Conservation (phyloP, 23 red algal genomes). For the Cyanidioschyzon merolae region DNA sequence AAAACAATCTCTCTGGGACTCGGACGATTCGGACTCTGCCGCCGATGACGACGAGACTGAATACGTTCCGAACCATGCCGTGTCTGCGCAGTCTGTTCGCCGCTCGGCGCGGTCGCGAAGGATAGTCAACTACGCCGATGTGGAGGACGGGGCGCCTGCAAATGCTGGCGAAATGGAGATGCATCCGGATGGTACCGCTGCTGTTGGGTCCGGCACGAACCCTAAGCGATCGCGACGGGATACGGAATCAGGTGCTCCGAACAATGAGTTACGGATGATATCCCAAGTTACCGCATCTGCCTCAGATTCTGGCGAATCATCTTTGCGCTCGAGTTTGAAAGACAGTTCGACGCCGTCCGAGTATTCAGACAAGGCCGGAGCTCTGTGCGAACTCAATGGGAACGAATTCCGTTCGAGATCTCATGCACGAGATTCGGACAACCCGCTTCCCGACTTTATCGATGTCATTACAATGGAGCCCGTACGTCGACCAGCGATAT, state of each 20-base stretch:
- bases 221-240: neutral
- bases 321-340: neutral
- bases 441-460: conserved; percentile 30
- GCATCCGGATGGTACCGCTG: neutral
- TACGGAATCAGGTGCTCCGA: neutral
- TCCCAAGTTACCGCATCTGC: neutral
- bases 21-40: neutral
- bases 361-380: neutral
- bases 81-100: neutral
- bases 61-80: neutral
- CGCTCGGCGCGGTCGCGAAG: neutral
- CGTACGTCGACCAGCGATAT: conserved; percentile 20
- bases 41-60: conserved; percentile 1
- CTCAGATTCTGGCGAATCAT: neutral
- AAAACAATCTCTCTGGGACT: neutral
- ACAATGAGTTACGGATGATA: neutral
- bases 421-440: conserved; percentile 14
- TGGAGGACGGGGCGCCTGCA: neutral
- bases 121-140: neutral
- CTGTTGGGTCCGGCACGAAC: neutral
- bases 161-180: conserved; percentile 11
- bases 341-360: neutral
- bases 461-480: conserved; percentile 26
- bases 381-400: neutral
- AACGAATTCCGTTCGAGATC: neutral